phyloP scores from a whole-genome alignment of 2,329 filamentous ascomycete genomes.

The Ramularia endophylla region DNA sequence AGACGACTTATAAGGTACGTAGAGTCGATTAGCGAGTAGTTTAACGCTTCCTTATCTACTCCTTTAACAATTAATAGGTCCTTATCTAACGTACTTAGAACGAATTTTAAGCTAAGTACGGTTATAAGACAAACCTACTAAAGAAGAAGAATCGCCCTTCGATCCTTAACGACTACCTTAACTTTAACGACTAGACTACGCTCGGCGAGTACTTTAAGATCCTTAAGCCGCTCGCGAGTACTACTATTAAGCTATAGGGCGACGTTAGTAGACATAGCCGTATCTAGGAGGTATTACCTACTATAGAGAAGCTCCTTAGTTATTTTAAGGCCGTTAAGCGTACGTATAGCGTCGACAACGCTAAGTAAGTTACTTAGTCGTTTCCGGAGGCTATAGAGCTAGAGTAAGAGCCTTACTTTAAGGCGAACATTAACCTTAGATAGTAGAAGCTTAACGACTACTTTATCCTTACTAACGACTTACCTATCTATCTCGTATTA shows the following conservation, averaged over 20 bases:
- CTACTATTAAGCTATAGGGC: constrained; percentile 1
- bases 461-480: background rate
- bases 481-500: background rate
- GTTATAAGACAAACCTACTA: background rate
- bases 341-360: background rate
- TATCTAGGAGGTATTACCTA: background rate
- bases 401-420: constrained; percentile 1
- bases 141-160: background rate
- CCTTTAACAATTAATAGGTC: too few species aligned
- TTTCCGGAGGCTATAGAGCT: background rate
- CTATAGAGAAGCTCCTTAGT: background rate
- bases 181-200: background rate
- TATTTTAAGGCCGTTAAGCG: constrained; percentile 1
- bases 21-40: too few species aligned
- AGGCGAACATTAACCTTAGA: constrained; percentile 1
- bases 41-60: background rate
- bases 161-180: background rate
- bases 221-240: background rate
- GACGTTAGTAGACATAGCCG: background rate
- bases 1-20: background rate
- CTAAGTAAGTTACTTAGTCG: background rate
- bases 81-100: background rate
- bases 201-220: constrained; percentile 1
- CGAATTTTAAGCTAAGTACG: background rate
- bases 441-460: constrained; percentile 7